A percentile compares a stretch with the other conserved stretches of the same genome.
Evolutionary conservation across 768 basidiomycete genomes (phyloP).

Genomic region (Mycena vitilis): DNA sequence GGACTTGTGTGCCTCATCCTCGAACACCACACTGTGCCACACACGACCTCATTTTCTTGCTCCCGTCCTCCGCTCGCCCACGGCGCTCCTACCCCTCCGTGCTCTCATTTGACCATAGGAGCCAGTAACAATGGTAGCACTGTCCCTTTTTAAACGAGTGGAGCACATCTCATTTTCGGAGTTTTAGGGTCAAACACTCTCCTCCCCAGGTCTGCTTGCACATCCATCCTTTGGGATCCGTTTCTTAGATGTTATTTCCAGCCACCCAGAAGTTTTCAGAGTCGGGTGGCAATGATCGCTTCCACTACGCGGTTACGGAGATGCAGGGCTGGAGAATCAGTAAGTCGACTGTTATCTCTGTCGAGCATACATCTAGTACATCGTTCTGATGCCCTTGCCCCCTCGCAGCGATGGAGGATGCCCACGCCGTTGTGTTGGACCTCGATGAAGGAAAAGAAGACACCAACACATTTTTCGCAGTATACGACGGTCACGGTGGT

Average conservation of each 20-base stretch:
- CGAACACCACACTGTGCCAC: conserved; percentile 28
- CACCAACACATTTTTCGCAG: conserved; percentile 89
- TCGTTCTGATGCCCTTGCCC: conserved; percentile 36
- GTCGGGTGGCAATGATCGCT: conserved; percentile 75
- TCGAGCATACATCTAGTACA: conserved; percentile 17
- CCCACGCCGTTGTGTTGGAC: conserved; percentile 82
- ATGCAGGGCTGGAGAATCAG: conserved; percentile 99
- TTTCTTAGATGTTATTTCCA: conserved; percentile 45
- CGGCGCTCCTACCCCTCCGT: background rate
- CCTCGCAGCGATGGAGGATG: conserved; percentile 93
- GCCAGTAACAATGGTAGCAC: conserved; percentile 32
- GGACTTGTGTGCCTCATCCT: conserved; percentile 10
- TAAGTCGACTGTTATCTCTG: conserved; percentile 59
- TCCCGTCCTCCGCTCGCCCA: background rate
- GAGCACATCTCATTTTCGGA: conserved; percentile 34
- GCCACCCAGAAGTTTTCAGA: conserved; percentile 87
- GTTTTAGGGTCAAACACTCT: conserved; percentile 86
- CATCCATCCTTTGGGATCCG: conserved; percentile 11
- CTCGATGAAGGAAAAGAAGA: conserved; percentile 64
- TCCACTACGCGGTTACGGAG: conserved; percentile 85
- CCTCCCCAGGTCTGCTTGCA: conserved; percentile 72
- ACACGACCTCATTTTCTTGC: conserved; percentile 27
- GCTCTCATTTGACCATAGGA: conserved; percentile 25
- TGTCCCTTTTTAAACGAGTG: conserved; percentile 1
- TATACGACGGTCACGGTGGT: conserved; percentile 99